Evolutionary conservation across 2,329 filamentous ascomycete species (phyloP).

Genomic region (Tothia fuscella): DNA sequence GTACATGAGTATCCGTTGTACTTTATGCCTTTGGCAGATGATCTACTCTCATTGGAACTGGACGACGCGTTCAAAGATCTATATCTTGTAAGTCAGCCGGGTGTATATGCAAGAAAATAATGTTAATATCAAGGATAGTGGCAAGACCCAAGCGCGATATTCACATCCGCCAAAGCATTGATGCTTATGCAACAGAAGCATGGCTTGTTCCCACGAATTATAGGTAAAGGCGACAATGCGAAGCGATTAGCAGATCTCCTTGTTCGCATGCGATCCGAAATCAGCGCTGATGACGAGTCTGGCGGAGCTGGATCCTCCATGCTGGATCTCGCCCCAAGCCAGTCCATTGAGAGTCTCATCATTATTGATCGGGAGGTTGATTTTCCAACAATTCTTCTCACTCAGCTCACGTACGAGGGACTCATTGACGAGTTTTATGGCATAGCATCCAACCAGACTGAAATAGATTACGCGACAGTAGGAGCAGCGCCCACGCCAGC

Average conservation of each 20-base stretch:
- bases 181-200: constrained; percentile 90
- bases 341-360: constrained; percentile 78
- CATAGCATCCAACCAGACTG: constrained; percentile 84
- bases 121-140: constrained; percentile 32
- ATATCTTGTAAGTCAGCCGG: constrained; percentile 50
- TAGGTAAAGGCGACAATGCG: constrained; percentile 91
- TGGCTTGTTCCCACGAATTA: constrained; percentile 86
- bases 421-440: constrained; percentile 88
- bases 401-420: constrained; percentile 92
- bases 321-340: constrained; percentile 69
- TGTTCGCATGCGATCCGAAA: constrained; percentile 81
- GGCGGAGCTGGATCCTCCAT: constrained; percentile 40
- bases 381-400: constrained; percentile 81
- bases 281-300: constrained; percentile 64
- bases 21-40: constrained; percentile 84
- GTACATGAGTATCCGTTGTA: constrained; percentile 77
- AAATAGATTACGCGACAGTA: constrained; percentile 82
- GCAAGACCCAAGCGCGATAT: constrained; percentile 85
- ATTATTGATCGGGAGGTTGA: constrained; percentile 94
- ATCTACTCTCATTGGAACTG: constrained; percentile 82
- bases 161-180: constrained; percentile 76
- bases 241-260: constrained; percentile 79
- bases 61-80: constrained; percentile 78
- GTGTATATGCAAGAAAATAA: not conserved
- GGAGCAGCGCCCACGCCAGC: constrained; percentile 50